Evolutionary conservation across 768 basidiomycete species (phyloP), one percentile per base, ranked within the genome.

Genomic region (Amanita muscaria): DNA sequence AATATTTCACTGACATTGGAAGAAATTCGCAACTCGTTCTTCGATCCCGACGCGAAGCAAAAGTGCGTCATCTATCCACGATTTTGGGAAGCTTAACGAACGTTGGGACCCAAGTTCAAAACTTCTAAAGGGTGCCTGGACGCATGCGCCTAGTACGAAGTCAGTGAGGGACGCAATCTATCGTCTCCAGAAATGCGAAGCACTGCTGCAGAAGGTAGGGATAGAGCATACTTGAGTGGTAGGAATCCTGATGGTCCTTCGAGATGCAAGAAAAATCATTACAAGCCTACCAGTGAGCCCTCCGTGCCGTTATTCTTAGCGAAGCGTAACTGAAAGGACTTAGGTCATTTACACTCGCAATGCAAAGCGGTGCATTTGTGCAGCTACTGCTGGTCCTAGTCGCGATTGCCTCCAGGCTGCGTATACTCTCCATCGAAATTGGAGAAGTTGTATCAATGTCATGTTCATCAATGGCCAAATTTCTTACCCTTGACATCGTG

Each of bases 281-380:
- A 32, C 46, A 59, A n/a, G 76, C 75, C 11, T 81, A 79, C 57
- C 58, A 59, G 86, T 83, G 49, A 49, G 72, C 49, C 19, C 27
- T 46, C 10, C 12, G 42, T 9, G 7, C 42, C 4, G 19, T n/a
- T 15, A 11, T 29, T 40, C 42, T 30, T 43, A n/a, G 5, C 12
- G 15, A 39, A 30, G 14, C 43, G 34, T 40, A 18, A 24, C 15
- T 30, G 6, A 37, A n/a, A 12, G 16, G 19, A 25, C 34, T 39
- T 6, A 89, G 86, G 35, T 73, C 73, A 22, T 77, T 87, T 47
- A 62, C 67, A 22, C 65, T 79, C 19, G 73, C 75, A 25, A 74
- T 89, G 69, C 83, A 82, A 56, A 72, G 76, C 1, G 84, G 80
- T 14, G 79, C 84, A 14, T 90, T 90, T 54, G 65, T 83, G 10